Evolutionary conservation across 2,329 filamentous ascomycete genomes (phyloP), one percentile per base, ranked within the genome.

Genomic region (Diaporthe sp.): DNA sequence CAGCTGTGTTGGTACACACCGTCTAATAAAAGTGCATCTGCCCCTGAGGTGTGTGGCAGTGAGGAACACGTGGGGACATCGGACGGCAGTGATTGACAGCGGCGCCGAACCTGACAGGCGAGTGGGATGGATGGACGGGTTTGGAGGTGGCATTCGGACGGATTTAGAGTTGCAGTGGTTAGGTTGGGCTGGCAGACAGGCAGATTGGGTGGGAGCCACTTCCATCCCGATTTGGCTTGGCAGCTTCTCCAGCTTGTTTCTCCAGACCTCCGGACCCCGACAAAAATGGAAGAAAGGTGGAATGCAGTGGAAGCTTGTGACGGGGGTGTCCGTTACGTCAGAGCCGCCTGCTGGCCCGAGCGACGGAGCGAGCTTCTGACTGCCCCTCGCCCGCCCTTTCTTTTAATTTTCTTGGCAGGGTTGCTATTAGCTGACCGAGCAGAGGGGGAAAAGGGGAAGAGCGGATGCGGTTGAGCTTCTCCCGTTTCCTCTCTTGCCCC

Each of bases 101-200:
- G 61, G 42, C 44, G 44, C 17, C 12, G 44, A 51, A 61, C 37
- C 28, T 68, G 63, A 68, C 63, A 68, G 63, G 28, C 47, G 63
- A 31, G 61, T 25, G 4, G 58, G 37, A 28, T 20, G 25, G 53
- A 55, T 31, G 53, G 53, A 55, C 25, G 53, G 28, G 20, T 13
- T 4, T 47, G 42, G 13, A 25, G 44, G 61, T 67, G 28, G 44
- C 42, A 49, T 49, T 67, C 13, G 47, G n/a, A 55, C 44, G 44
- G 63, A 68, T 68, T 51, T 68, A 68, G 63, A 68, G 63, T 68
- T 68, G 47, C 63, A 49, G 44, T 39, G 44, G 44, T 34, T 34
- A 28, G 28, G 25, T 37, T 17, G 28, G 61, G 39, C 25, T 13
- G 42, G 28, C 61, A 47, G 39, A 47, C 25, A 4, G 42, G 28